These are phyloP conservation scores for Curvularia lunata DNA, from an alignment of 2,329 filamentous ascomycete genomes.

Conservation along the genomic window DNA sequence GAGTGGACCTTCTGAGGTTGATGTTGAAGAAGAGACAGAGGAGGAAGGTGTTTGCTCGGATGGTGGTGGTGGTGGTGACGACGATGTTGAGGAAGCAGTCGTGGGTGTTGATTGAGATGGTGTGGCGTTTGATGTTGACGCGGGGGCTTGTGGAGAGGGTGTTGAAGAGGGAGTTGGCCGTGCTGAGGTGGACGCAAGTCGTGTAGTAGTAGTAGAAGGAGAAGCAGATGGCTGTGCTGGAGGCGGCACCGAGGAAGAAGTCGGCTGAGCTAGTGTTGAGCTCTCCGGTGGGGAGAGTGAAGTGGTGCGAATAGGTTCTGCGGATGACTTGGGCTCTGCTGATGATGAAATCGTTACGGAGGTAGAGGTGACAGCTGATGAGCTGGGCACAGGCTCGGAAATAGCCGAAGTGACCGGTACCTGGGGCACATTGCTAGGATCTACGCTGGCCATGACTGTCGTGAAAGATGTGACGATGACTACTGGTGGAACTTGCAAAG, in stretches of 20 bases:
- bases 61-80: conserved; percentile 9
- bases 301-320: not conserved
- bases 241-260: not conserved
- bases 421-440: conserved; percentile 10
- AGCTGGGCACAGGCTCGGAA: conserved; percentile 3
- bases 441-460: conserved; percentile 26
- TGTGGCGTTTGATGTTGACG: conserved; percentile 1
- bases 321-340: conserved; percentile 1
- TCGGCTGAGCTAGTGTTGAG: conserved; percentile 4
- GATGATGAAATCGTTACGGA: not conserved
- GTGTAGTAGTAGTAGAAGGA: not conserved
- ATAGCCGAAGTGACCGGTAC: conserved; percentile 5
- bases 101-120: conserved; percentile 9
- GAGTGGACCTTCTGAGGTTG: conserved; percentile 35
- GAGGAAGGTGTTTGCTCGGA: conserved; percentile 6
- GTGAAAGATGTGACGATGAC: conserved; percentile 43
- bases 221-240: not conserved
- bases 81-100: not conserved
- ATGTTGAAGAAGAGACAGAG: not conserved
- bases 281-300: not conserved
- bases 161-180: not conserved
- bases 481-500: conserved; percentile 33
- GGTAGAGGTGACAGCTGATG: not conserved
- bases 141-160: not conserved
- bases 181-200: not conserved